phyloP scores from a whole-genome alignment of 257 asterid genomes.

The Solanum sparsipilum region DNA sequence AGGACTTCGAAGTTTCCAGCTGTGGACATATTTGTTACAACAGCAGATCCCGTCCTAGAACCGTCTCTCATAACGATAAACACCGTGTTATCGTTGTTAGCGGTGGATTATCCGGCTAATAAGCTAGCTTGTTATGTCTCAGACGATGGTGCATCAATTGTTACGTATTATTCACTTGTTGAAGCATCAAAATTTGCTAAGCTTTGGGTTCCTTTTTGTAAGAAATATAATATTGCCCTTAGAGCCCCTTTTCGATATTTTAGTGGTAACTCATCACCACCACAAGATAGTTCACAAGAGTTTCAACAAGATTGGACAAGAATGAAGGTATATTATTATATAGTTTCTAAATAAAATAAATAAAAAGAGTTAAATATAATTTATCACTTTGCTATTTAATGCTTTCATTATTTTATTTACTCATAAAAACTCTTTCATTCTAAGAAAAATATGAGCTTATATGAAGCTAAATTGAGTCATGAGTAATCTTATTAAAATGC shows the following conservation, averaged over 20 bases:
- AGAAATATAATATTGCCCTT: slow-evolving; percentile 9
- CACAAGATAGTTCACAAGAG: background rate
- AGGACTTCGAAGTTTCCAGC: slow-evolving; percentile 13
- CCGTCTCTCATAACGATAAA: slow-evolving; percentile 25
- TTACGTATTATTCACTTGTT: slow-evolving; percentile 20
- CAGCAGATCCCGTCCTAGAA: slow-evolving; percentile 23
- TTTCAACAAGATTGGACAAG: slow-evolving; percentile 13
- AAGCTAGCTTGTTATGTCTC: slow-evolving; percentile 29
- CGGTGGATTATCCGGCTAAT: slow-evolving; percentile 24
- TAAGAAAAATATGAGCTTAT: too few relatives aligned
- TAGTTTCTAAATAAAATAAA: too few relatives aligned
- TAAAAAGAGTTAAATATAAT: background rate
- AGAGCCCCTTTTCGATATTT: slow-evolving; percentile 33
- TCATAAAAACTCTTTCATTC: too few relatives aligned
- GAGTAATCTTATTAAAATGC: background rate
- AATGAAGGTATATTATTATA: slow-evolving; percentile 12
- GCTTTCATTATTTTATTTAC: too few relatives aligned
- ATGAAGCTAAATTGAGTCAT: background rate
- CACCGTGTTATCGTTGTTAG: slow-evolving; percentile 25
- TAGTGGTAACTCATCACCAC: background rate
- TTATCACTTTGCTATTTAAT: background rate
- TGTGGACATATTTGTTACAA: slow-evolving; percentile 30
- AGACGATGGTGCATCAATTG: slow-evolving; percentile 28
- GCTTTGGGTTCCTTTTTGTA: slow-evolving; percentile 30
- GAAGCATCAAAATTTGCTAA: slow-evolving; percentile 23